phyloP scores from a whole-genome alignment of 139 green algal species.

The Chlamydomonas incerta region DNA sequence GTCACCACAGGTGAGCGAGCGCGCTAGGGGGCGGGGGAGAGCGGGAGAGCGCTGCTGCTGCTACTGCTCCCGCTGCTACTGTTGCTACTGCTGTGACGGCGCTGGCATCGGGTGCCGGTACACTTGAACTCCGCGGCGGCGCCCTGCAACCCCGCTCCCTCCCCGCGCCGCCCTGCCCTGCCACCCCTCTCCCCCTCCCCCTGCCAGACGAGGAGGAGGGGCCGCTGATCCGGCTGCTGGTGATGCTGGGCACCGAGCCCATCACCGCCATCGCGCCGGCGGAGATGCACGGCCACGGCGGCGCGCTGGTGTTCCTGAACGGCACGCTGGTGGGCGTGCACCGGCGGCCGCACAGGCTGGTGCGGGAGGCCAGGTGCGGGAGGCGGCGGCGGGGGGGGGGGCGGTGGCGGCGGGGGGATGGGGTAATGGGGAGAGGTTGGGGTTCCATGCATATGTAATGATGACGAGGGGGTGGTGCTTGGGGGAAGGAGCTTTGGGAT shows the following conservation, averaged over 20 bases:
- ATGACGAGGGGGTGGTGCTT: no score
- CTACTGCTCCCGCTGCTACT: no score
- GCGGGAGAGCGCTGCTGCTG: no score
- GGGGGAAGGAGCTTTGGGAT: background rate
- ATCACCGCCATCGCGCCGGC: conserved; percentile 63
- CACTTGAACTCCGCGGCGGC: no score
- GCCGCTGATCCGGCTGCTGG: conserved; percentile 42
- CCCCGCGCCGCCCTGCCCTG: background rate
- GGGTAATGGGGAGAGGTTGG: background rate
- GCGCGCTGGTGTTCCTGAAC: conserved; percentile 94
- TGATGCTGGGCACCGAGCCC: conserved; percentile 84
- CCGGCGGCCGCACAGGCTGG: conserved; percentile 69
- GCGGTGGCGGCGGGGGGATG: background rate
- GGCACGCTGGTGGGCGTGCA: conserved; percentile 91
- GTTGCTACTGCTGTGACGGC: no score
- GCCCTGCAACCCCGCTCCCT: no score
- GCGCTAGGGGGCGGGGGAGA: background rate
- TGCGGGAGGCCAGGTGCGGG: conserved; percentile 56
- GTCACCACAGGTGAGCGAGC: conserved; percentile 93
- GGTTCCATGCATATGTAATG: no score
- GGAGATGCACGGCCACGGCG: conserved; percentile 80
- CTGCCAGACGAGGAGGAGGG: conserved; percentile 67
- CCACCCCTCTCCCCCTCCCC: background rate
- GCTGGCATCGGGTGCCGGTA: background rate
- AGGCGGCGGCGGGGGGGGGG: no score